These are phyloP conservation scores for Tritrichomonas musculus DNA, from an alignment of 208 protist genomes.

Conservation along the genomic window DNA sequence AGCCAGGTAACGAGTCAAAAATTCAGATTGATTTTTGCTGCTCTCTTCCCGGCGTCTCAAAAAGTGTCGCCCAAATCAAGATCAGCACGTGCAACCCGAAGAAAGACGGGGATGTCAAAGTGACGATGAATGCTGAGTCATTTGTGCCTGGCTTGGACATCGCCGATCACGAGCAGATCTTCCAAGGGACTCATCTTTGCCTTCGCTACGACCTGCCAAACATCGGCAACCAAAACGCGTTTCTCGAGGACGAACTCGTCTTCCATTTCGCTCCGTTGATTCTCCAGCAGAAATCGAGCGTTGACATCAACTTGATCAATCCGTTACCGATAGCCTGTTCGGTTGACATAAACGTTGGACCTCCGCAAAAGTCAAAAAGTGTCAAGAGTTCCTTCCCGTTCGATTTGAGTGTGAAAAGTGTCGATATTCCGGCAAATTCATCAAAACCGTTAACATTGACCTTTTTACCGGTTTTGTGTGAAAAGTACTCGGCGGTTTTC, in stretches of 20 bases:
- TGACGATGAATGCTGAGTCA: not conserved
- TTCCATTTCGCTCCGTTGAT: not conserved
- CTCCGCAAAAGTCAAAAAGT: not conserved
- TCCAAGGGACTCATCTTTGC: not conserved
- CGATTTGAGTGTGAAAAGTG: not conserved
- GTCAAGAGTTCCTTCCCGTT: not conserved
- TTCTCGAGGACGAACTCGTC: constrained; percentile 2
- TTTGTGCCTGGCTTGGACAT: not conserved
- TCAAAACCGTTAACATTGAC: not conserved
- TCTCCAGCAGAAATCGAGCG: not conserved
- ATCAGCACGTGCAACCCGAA: not conserved
- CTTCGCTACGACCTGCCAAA: not conserved
- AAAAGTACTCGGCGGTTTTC: not conserved
- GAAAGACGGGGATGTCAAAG: not conserved
- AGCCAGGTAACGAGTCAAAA: not conserved
- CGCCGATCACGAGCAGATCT: not conserved
- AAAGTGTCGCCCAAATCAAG: not conserved
- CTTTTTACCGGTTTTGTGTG: not conserved
- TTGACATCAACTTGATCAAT: constrained; percentile 2
- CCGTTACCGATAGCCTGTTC: not conserved
- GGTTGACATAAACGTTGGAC: not conserved
- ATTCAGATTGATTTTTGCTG: not conserved
- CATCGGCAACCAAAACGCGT: not conserved
- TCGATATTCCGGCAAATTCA: not conserved
- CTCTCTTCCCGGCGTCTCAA: not conserved